These are phyloP conservation scores for Globisporangium alternatum DNA, from an alignment of 352 stramenopile species.

Conservation along the genomic window DNA sequence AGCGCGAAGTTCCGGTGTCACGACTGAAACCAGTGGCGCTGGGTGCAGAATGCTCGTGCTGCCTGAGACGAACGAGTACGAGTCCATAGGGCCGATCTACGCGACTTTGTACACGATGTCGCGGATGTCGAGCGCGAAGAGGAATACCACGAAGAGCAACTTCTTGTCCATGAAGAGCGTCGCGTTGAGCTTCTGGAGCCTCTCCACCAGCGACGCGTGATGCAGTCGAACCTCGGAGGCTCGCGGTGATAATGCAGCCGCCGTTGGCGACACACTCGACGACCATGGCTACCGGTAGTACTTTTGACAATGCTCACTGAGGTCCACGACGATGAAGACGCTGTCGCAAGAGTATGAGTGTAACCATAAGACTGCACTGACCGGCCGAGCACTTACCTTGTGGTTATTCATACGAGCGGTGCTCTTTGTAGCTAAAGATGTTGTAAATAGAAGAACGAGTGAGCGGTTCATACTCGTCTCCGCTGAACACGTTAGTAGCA, in stretches of 20 bases:
- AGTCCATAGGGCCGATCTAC: slow-evolving; percentile 23
- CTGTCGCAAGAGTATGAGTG: background rate
- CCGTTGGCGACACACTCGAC: background rate
- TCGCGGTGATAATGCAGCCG: background rate
- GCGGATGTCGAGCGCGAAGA: slow-evolving; percentile 19
- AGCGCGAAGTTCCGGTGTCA: background rate
- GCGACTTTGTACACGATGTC: slow-evolving; percentile 26
- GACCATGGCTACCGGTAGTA: background rate
- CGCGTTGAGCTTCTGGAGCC: background rate
- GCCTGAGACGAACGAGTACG: slow-evolving; percentile 17
- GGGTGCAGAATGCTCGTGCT: slow-evolving; percentile 16
- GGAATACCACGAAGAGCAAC: slow-evolving; percentile 14
- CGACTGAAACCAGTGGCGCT: slow-evolving; percentile 5
- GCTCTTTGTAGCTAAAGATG: background rate
- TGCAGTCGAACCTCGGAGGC: background rate
- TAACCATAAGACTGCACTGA: background rate
- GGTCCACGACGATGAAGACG: background rate
- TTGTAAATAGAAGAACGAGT: background rate
- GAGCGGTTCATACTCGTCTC: too few species aligned
- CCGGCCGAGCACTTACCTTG: background rate
- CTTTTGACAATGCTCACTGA: background rate
- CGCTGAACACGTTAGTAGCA: too few species aligned
- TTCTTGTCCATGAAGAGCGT: slow-evolving; percentile 14
- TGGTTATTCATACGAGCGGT: background rate
- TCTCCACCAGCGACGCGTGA: background rate